Base-by-base conservation (phyloP, 345 rosid species). In the Bruguiera sexangula region DNA sequence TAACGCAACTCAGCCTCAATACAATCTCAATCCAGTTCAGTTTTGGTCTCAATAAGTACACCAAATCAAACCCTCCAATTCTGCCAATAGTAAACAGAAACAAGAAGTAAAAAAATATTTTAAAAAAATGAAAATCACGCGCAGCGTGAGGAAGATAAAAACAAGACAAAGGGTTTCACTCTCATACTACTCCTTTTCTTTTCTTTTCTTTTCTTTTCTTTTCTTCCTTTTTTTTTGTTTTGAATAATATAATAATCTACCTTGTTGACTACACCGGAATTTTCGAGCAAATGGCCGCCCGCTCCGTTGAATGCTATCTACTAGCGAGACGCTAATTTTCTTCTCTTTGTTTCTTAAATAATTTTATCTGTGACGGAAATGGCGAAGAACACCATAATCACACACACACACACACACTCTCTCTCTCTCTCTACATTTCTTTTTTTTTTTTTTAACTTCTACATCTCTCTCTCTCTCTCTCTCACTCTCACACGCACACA, bases 1-100 rank as follows among this genome's bases (percentile, higher is more conserved):
- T 3, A 11, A 56, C 60, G 16, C 60, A 21, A 24, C 60, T 21
- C 26, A 68, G 64, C 54, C 63, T 60, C 29, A 72, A 70, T 37
- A 63, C 65, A 57, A 59, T n/a, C 43, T 8, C 6, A 66, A 66
- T 62, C 76, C 67, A 69, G 55, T 69, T 67, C 75, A 76, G 15
- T 54, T 58, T 46, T 27, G 43, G 30, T 60, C 60, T 26, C 30
- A 61, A 70, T 62, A 59, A 65, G 69, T 57, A 62, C 22, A 69
- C 48, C 39, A 66, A 65, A 74, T 66, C 54, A 76, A 69, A 63
- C 55, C 57, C 68, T 43, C 22, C 73, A 58, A 55, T 26, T 73
- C 80, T 79, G 71, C 75, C 75, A 70, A 67, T 48, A 29, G 19
- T 55, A 26, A 65, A 61, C 7, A 31, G 62, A 22, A 48, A 34